Evolutionary conservation across 805 yeast species (phyloP).

Genomic region (Wickerhamiella musiphila): DNA sequence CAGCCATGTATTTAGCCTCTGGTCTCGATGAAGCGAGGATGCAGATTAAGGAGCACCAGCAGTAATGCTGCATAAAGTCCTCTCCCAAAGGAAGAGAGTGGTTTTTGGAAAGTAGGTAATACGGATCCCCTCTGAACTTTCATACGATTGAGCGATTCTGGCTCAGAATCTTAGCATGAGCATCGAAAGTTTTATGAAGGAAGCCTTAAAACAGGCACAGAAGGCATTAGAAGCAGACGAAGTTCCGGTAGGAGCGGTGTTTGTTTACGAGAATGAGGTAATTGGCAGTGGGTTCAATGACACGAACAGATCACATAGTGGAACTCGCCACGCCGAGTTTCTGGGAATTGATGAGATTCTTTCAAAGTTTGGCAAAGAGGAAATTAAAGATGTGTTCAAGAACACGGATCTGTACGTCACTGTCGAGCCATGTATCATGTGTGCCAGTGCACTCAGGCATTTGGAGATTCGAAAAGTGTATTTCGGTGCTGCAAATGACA

Average conservation of each 20-base stretch:
- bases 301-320: conserved; percentile 70
- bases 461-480: conserved; percentile 53
- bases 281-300: conserved; percentile 69
- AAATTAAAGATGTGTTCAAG: conserved; percentile 24
- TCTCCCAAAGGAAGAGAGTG: no score
- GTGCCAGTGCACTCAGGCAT: conserved; percentile 82
- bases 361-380: no score
- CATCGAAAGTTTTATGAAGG: conserved; percentile 18
- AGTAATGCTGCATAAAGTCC: no score
- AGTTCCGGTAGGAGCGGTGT: conserved; percentile 74
- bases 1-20: conserved; percentile 12
- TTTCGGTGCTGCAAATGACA: conserved; percentile 86
- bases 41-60: no score
- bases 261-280: conserved; percentile 36
- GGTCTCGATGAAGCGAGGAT: conserved; percentile 14
- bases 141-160: neutral
- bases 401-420: conserved; percentile 71
- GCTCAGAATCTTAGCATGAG: no score
- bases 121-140: neutral
- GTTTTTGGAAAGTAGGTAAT: no score
- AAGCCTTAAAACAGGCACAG: conserved; percentile 32
- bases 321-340: conserved; percentile 87
- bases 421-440: conserved; percentile 97
- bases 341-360: conserved; percentile 49
- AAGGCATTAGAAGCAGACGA: conserved; percentile 50